Percentiles rank a stretch among this genome's conserved stretches.
phyloP scores from a whole-genome alignment of 345 rosid genomes.

The Cardamine occulta region DNA sequence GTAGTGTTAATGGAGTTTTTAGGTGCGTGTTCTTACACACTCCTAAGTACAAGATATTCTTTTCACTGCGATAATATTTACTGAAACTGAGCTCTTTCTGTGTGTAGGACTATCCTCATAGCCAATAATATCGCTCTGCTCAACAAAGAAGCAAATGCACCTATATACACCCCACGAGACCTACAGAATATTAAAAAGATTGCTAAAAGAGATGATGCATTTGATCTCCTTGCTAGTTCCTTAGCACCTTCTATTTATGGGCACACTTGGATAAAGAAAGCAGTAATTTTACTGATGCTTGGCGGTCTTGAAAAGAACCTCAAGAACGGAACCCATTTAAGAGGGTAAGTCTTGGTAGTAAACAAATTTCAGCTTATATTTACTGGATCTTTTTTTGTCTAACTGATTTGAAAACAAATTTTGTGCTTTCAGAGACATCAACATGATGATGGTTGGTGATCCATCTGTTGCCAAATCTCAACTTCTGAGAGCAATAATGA shows the following conservation, averaged over 20 bases:
- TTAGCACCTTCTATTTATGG: conserved; percentile 97
- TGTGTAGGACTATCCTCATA: conserved; percentile 84
- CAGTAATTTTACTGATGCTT: conserved; percentile 90
- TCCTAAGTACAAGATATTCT: background rate
- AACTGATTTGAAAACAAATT: background rate
- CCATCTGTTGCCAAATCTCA: conserved; percentile 99
- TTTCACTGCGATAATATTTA: conserved; percentile 23
- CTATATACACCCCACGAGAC: conserved; percentile 79
- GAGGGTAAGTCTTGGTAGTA: conserved; percentile 64
- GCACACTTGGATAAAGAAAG: conserved; percentile 97
- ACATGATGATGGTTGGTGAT: conserved; percentile 99
- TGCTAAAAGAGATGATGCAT: conserved; percentile 84
- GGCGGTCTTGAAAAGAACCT: conserved; percentile 95
- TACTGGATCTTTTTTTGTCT: background rate
- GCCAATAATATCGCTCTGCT: conserved; percentile 91
- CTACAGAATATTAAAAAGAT: conserved; percentile 81
- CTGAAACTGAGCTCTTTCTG: conserved; percentile 25
- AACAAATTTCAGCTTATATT: background rate
- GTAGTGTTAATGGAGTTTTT: conserved; percentile 96
- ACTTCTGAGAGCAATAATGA: conserved; percentile 94
- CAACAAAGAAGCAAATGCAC: conserved; percentile 97
- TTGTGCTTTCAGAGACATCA: conserved; percentile 71
- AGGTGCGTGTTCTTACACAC: conserved; percentile 52
- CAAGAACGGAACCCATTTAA: conserved; percentile 90
- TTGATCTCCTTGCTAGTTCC: conserved; percentile 87